These are phyloP conservation scores for Choricystis sp. DNA, from an alignment of 139 green algal genomes.

Conservation along the genomic window DNA sequence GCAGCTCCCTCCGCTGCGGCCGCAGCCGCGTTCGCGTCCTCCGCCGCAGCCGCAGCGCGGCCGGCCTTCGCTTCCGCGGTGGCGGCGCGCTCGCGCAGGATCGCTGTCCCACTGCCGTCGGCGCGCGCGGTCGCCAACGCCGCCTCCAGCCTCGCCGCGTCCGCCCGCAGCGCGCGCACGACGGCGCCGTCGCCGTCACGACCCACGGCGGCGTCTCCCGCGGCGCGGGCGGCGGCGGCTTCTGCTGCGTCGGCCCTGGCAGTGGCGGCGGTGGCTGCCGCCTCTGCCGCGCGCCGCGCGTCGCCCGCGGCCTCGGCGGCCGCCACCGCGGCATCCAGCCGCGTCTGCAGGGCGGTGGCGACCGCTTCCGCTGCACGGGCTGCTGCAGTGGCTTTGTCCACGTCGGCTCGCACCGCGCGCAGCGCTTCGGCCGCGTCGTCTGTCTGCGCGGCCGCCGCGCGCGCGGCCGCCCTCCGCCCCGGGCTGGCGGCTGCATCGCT, in stretches of 20 bases:
- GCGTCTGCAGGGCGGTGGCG: no score
- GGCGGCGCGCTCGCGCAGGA: conserved; percentile 12
- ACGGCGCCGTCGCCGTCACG: not conserved
- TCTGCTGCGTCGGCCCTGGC: not conserved
- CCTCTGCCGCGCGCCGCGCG: not conserved
- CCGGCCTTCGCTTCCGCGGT: conserved; percentile 2
- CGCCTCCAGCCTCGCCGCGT: conserved; percentile 11
- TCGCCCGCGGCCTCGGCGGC: conserved; percentile 5
- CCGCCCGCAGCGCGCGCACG: not conserved
- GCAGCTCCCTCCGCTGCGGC: not conserved
- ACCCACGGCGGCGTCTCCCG: no score
- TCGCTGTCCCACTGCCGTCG: not conserved
- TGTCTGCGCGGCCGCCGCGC: not conserved
- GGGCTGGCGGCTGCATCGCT: not conserved
- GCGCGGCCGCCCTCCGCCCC: not conserved
- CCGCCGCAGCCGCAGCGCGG: conserved; percentile 6
- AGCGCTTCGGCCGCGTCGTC: not conserved
- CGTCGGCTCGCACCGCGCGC: conserved; percentile 11
- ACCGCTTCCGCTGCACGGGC: conserved; percentile 1
- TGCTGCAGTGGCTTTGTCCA: not conserved
- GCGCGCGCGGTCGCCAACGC: no score
- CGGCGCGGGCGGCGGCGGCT: not conserved
- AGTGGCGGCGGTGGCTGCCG: no score
- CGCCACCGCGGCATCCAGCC: not conserved
- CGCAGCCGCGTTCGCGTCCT: not conserved